Conservation (phyloP, 2,329 filamentous ascomycete species). For the Dryadomyces sulphureus region DNA sequence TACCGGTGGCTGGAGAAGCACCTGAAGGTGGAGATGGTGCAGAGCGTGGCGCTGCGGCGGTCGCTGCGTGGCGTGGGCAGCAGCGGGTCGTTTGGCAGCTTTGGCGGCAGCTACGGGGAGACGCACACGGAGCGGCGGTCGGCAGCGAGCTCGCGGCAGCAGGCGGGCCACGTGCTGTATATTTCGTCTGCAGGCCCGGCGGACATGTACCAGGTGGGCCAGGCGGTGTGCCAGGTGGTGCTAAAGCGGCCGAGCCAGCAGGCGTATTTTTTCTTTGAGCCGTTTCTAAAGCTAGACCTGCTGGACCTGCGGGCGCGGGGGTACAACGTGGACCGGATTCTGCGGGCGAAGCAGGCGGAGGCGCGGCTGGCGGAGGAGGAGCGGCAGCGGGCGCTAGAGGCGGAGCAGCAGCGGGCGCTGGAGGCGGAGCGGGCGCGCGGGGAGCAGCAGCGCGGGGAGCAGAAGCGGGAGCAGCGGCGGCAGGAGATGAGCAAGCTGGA, state of each 20-base stretch:
- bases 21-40: slow-evolving; percentile 62
- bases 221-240: slow-evolving; percentile 69
- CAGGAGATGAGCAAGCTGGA: slow-evolving; percentile 17
- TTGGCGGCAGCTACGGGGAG: slow-evolving; percentile 24
- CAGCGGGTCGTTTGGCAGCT: not conserved
- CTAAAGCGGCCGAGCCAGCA: slow-evolving; percentile 74
- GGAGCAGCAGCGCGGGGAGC: slow-evolving; percentile 29
- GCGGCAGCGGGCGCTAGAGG: slow-evolving; percentile 57
- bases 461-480: slow-evolving; percentile 25
- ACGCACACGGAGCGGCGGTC: slow-evolving; percentile 61
- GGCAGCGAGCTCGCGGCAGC: slow-evolving; percentile 45
- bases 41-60: slow-evolving; percentile 60
- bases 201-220: slow-evolving; percentile 85
- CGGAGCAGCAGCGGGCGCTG: slow-evolving; percentile 54
- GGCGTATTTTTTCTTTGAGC: slow-evolving; percentile 81
- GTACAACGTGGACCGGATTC: slow-evolving; percentile 91
- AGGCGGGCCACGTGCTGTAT: slow-evolving; percentile 49
- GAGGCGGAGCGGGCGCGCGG: slow-evolving; percentile 34
- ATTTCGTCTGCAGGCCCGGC: slow-evolving; percentile 49
- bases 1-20: slow-evolving; percentile 83
- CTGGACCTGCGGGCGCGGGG: slow-evolving; percentile 71
- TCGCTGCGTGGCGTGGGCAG: slow-evolving; percentile 48
- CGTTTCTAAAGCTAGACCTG: slow-evolving; percentile 73
- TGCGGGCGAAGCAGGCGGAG: slow-evolving; percentile 76
- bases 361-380: slow-evolving; percentile 76